Conservation (phyloP, 1,284 basidiomycete genomes). For the Kalmanozyma brasiliensis region DNA sequence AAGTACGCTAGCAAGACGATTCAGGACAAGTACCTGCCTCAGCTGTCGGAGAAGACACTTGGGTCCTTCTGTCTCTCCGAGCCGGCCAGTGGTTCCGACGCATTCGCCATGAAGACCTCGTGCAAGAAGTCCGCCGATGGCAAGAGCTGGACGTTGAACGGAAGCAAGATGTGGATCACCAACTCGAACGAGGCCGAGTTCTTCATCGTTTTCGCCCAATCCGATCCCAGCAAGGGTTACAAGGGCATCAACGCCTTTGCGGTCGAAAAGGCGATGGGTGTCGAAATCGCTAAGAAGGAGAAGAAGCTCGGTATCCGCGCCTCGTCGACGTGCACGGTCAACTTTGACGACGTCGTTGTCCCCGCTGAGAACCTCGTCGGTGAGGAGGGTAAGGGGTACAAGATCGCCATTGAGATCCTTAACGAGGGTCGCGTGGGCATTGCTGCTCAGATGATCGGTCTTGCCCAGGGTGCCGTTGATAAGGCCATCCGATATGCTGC, state of each 20-base stretch:
- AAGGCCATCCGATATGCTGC: slow-evolving; percentile 92
- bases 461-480: slow-evolving; percentile 96
- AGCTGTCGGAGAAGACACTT: slow-evolving; percentile 81
- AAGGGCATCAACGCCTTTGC: slow-evolving; percentile 99
- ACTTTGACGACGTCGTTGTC: slow-evolving; percentile 93
- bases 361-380: slow-evolving; percentile 94
- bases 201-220: slow-evolving; percentile 87
- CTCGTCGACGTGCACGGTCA: slow-evolving; percentile 94
- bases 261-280: slow-evolving; percentile 94
- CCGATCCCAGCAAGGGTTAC: slow-evolving; percentile 94
- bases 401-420: slow-evolving; percentile 92
- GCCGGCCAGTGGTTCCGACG: slow-evolving; percentile 91
- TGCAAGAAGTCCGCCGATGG: slow-evolving; percentile 81
- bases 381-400: slow-evolving; percentile 93
- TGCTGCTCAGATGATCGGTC: slow-evolving; percentile 83
- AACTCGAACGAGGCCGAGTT: slow-evolving; percentile 96
- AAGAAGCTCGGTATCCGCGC: slow-evolving; percentile 97
- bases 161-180: slow-evolving; percentile 99
- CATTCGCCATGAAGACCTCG: slow-evolving; percentile 94
- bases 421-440: slow-evolving; percentile 98
- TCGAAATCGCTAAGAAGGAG: slow-evolving; percentile 98
- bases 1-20: slow-evolving; percentile 86
- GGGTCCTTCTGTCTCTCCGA: slow-evolving; percentile 97
- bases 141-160: slow-evolving; percentile 81
- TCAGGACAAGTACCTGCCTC: slow-evolving; percentile 88